Conservation (phyloP, 148 eudicot species). For the Rhododendron mucronatum region DNA sequence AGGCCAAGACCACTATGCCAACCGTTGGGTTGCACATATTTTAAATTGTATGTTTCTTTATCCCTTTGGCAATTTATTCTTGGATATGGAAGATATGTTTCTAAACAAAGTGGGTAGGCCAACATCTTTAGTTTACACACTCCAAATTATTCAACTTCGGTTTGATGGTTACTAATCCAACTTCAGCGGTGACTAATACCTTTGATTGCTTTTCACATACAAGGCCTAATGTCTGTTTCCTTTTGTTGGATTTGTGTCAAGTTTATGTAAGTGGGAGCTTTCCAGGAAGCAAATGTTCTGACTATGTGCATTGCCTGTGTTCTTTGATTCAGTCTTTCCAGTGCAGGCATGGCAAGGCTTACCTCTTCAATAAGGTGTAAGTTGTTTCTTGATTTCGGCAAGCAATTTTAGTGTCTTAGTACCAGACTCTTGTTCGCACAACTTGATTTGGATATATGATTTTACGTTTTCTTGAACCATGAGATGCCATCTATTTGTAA, state of each 20-base stretch:
- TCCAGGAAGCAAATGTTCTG: conserved; percentile 20
- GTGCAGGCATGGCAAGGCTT: conserved; percentile 88
- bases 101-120: neutral
- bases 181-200: neutral
- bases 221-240: neutral
- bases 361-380: conserved; percentile 94
- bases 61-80: neutral
- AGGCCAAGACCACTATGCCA: neutral
- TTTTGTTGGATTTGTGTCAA: neutral
- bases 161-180: neutral
- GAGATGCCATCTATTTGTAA: neutral
- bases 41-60: neutral
- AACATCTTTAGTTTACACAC: neutral
- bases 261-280: neutral
- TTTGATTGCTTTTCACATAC: neutral
- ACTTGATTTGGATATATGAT: neutral
- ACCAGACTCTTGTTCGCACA: neutral
- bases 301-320: conserved; percentile 27
- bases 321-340: conserved; percentile 71
- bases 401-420: neutral
- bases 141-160: neutral
- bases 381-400: conserved; percentile 37
- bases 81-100: neutral
- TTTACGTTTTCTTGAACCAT: neutral
- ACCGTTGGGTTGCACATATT: neutral